Evolutionary conservation across 768 basidiomycete species (phyloP), one percentile per base, ranked within the genome.

Genomic region (Lyophyllum semitale): DNA sequence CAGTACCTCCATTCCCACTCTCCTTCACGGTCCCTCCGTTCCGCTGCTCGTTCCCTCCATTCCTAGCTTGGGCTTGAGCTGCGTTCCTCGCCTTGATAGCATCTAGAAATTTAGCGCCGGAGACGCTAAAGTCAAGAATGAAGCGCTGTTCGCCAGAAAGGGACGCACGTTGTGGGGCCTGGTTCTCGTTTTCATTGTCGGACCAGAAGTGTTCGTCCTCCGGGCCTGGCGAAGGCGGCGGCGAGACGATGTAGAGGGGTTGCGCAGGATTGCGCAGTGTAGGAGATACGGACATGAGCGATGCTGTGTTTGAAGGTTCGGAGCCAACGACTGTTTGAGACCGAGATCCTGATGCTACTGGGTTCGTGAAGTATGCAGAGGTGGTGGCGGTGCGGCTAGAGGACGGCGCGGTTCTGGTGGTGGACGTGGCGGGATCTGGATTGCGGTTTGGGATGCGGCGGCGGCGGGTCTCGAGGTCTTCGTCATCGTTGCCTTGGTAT

Each of bases 401-500:
- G 11, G 53, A 42, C 13, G 25, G 17, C 26, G 30, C 8, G 5
- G 29, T 8, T 35, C 48, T 40, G 27, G 46, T 13, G 15, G 37
- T 30, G 23, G 53, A n/a, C 13, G 48, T 8, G 42, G 37, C 5
- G 33, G 57, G 45, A 38, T 50, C 40, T 18, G 47, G 23, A 25
- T 30, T 57, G 20, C 54, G 51, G 27, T 50, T 63, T 15, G 76
- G 75, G 12, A 77, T 48, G 26, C 69, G 68, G 5, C 76, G 72
- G 18, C 76, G 68, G 8, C 71, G 71, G 13, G 70, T 69, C 49
- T 74, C 72, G 55, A 76, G 70, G 45, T 75, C 68, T 42, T 67
- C 65, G 53, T 79, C 77, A 40, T 79, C 74, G 20, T 74, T 67
- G 23, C 68, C 65, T 26, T 57, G 55, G 15, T 53, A 48, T 18